Evolutionary conservation across 2,329 filamentous ascomycete species (phyloP), one percentile per base, ranked within the genome.

Genomic region (Aspergillus quadricinctus): DNA sequence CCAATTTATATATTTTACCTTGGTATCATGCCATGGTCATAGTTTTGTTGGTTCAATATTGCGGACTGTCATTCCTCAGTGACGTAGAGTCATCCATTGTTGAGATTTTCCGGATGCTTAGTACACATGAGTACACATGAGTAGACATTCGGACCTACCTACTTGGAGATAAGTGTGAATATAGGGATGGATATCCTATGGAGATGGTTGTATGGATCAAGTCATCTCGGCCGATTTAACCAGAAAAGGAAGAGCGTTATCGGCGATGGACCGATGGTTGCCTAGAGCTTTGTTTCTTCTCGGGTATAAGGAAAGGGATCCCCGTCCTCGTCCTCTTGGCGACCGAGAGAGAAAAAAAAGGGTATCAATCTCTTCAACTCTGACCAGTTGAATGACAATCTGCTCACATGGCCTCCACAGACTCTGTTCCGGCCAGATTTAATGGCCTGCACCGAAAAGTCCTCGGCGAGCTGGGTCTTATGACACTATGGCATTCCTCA

Each of bases 401-500:
- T 6, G 31, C 14, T 37, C 14, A 17, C 14, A 37, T 37, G 31
- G 31, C 31, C 1, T 37, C 31, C 31, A 37, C 31, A 14, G 10
- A 46, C 11, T 14, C 14, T 21, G 19, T 7, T 27, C 19, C 21
- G 14, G 19, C 4, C 9, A 21, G 21, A 14, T 46, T 19, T 45
- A 11, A 57, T 23, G 14, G 37, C 11, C 19, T 58, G 37, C 49
- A 46, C 41, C 49, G 35, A 5, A 59, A 54, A 25, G 25, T 62
- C 43, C 62, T 72, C 3, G 48, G 65, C 3, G 74, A 76, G 55
- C 51, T 76, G 46, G 74, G 74, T 19, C 67, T 77, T 4, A 45
- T 69, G 40, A 68, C 74, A 2, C 65, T 76, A 57, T 75, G 69
- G 67, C 62, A 65, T 25, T 72, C 73, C 10, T 66, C 73, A 21